Base-by-base conservation (phyloP, 345 rosid species). In the Combretum micranthum region DNA sequence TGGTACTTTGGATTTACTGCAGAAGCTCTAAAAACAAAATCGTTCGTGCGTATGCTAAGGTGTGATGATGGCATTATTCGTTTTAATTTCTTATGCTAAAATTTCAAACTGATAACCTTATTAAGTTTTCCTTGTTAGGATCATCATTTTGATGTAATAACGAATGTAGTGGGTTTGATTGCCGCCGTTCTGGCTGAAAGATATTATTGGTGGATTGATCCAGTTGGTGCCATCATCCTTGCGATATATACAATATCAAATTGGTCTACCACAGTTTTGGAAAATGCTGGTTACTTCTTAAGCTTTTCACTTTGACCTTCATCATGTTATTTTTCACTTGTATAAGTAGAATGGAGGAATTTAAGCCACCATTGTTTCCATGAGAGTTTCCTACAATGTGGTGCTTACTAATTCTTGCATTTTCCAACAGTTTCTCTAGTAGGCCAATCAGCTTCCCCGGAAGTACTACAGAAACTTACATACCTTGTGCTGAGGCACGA, bases 141-240 rank as follows among this genome's bases (percentile, higher is more conserved):
- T 53, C 75, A 62, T 52, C 60, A 63, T 44, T 64, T 70, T 44
- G 78, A 66, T 57, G 75, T 61, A 44, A 62, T 66, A 26, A 72
- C 73, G 0, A 68, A 72, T 17, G 47, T 53, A 16, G 66, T 68
- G 2, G 77, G 77, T 16, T 50, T 68, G 44, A 52, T 56, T 14
- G 67, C 72, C 13, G 69, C 73, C 20, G 54, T 56, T 47, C 70
- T 72, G 12, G 77, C 56, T 2, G 53, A 60, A 53, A 15, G 44
- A 39, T 72, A 50, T 21, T 60, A 64, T 50, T 68, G 70, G 70
- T 68, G 77, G 73, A 64, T 72, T 16, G 73, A 64, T 26, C 77
- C 75, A 12, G 45, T 44, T 21, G 75, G 75, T 2, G 75, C 75
- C 4, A 57, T 71, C 37, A 39, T 53, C 51, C 64, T 71, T 8